A percentile compares a stretch with the other conserved stretches of the same genome.
Evolutionary conservation across 805 yeast species (phyloP).

Genomic region (Nakazawaea anatomiae): DNA sequence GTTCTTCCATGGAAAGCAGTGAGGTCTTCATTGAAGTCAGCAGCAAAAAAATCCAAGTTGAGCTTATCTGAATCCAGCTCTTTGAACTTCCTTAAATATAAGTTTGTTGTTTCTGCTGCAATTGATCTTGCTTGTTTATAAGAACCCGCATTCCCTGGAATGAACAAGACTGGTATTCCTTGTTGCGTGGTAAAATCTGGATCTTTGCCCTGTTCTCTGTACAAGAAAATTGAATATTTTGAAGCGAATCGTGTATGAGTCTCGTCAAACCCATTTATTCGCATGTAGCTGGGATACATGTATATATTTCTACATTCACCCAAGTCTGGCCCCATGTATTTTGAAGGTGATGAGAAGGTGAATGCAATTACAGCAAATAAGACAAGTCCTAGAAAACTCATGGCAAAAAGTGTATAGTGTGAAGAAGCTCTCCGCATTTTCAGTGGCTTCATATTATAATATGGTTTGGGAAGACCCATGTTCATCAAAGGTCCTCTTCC

Average conservation of each 20-base stretch:
- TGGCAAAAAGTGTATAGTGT: neutral
- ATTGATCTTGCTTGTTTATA: conserved; percentile 84
- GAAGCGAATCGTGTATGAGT: conserved; percentile 63
- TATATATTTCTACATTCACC: conserved; percentile 57
- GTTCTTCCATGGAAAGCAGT: conserved; percentile 97
- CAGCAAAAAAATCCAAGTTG: conserved; percentile 79
- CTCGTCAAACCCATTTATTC: conserved; percentile 67
- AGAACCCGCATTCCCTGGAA: conserved; percentile 98
- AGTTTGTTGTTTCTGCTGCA: conserved; percentile 73
- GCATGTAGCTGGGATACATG: conserved; percentile 83
- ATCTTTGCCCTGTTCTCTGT: conserved; percentile 78
- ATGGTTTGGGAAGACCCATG: neutral
- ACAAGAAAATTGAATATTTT: conserved; percentile 79
- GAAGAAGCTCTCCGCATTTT: neutral
- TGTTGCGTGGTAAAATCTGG: conserved; percentile 37
- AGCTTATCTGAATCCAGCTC: neutral
- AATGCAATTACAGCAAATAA: conserved; percentile 8
- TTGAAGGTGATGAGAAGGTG: neutral
- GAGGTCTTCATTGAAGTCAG: conserved; percentile 92
- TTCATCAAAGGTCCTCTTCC: neutral
- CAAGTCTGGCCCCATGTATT: conserved; percentile 10
- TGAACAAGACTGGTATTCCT: conserved; percentile 87
- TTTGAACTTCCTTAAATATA: conserved; percentile 34
- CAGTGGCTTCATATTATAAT: neutral
- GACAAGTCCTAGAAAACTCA: conserved; percentile 10